Evolutionary conservation across 2,329 filamentous ascomycete genomes (phyloP).

Genomic region (Diplocarpon rosae): DNA sequence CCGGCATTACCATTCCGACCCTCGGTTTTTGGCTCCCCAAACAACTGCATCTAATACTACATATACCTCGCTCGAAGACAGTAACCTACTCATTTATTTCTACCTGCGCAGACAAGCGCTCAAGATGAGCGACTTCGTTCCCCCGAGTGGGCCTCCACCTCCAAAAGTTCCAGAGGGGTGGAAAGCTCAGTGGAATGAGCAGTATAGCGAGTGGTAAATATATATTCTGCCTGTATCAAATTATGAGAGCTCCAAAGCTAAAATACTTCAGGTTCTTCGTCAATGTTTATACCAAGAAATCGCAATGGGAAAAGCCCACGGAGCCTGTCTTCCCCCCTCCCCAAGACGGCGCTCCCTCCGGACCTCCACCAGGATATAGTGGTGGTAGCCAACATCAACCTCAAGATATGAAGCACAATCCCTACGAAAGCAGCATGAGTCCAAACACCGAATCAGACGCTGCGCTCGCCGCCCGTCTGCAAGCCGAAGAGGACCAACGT

Average conservation of each 20-base stretch:
- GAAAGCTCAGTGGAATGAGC: slow-evolving; percentile 74
- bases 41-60: no score
- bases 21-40: no score
- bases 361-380: slow-evolving; percentile 52
- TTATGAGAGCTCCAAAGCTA: slow-evolving; percentile 7
- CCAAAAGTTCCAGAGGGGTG: slow-evolving; percentile 60
- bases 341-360: slow-evolving; percentile 38
- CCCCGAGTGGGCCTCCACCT: slow-evolving; percentile 35
- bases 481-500: slow-evolving; percentile 71
- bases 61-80: no score
- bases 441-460: slow-evolving; percentile 51
- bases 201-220: slow-evolving; percentile 72
- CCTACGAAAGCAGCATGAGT: slow-evolving; percentile 39
- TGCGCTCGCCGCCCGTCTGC: slow-evolving; percentile 61
- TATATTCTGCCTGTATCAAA: not conserved
- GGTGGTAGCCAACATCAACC: slow-evolving; percentile 9
- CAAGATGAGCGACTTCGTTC: slow-evolving; percentile 24
- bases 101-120: no score
- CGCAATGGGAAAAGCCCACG: slow-evolving; percentile 81
- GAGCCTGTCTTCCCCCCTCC: slow-evolving; percentile 53
- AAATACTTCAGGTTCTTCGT: slow-evolving; percentile 67
- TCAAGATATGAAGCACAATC: slow-evolving; percentile 55
- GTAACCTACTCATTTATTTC: no score
- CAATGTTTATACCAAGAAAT: slow-evolving; percentile 76
- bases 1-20: not conserved